Base-by-base conservation (phyloP, 192 early-diverging fungal genomes). In the Coemansia sp. region DNA sequence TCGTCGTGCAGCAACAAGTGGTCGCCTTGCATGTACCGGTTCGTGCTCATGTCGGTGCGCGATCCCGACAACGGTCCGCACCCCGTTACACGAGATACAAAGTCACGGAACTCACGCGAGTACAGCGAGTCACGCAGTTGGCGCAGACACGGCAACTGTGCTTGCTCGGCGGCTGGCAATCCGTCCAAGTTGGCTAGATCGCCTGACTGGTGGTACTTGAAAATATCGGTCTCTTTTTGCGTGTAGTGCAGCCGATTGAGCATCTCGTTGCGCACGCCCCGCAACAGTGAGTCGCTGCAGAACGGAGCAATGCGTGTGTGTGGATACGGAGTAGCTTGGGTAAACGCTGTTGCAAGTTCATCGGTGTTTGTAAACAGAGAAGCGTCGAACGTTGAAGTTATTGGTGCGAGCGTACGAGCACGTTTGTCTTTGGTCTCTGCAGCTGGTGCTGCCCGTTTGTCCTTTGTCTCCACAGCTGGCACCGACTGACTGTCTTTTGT, bases 141-240 rank as follows among this genome's bases (percentile, higher is more conserved):
- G 61, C 85, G 84, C 27, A 92, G 64, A 38, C 68, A 69, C 45
- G 74, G 62, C 37, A 93, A 83, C 62, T 86, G 75, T 12, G 48
- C 57, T 11, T 82, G 67, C 75, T 92, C 92, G 16, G 72, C 64
- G 4, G 54, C 70, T 0, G 83, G 77, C 9, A 93, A 84, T 2
- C 90, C 92, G 64, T 93, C 90, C 39, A 93, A 71, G 68, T 93
- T 93, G 51, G 90, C 90, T 53, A 93, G 78, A 65, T 93, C 92
- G 19, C 92, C 90, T 10, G 90, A 90, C 77, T 92, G 90, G 66
- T 87, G 76, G 63, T 89, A 87, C 72, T 89, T 88, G 84, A 91
- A 91, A 31, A 93, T 92, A 58, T 93, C 92, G 1, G 92, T 93
- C 66, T 93, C 92, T 80, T 93, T 93, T n/a, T 77, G 69, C 8